These are phyloP conservation scores for Colletotrichum tofieldiae DNA, from an alignment of 2,329 filamentous ascomycete species.

Conservation along the genomic window DNA sequence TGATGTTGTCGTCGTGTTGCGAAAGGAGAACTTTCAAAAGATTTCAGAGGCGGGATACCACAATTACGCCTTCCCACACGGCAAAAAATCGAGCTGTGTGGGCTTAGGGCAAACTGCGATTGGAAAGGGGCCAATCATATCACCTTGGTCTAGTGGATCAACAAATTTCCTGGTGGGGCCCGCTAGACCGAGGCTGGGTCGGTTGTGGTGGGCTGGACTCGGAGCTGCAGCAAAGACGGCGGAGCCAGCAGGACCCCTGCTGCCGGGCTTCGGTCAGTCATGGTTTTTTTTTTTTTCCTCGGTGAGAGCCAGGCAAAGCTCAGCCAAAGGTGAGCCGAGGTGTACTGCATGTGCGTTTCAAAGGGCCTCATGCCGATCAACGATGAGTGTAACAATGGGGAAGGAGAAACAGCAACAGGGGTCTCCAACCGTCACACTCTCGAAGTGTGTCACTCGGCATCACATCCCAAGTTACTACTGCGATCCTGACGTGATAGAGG, in stretches of 20 bases:
- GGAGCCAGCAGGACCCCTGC: not conserved
- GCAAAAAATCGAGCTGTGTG: conserved; percentile 29
- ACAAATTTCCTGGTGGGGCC: not conserved
- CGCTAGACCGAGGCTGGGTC: not conserved
- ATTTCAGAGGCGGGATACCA: conserved; percentile 9
- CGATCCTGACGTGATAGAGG: not conserved
- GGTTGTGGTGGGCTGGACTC: not conserved
- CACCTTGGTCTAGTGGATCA: not conserved
- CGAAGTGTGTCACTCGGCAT: not conserved
- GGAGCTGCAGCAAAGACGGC: conserved; percentile 1
- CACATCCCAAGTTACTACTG: too few species aligned
- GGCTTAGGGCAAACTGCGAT: conserved; percentile 20
- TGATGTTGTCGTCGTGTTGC: conserved; percentile 52
- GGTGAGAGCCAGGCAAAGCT: not conserved
- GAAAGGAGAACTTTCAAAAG: conserved; percentile 32
- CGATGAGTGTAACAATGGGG: not conserved
- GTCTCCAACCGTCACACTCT: too few species aligned
- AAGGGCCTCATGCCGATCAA: not conserved
- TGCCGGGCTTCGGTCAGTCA: not conserved
- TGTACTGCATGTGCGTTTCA: not conserved
- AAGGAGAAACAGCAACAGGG: too few species aligned
- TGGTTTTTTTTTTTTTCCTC: not conserved
- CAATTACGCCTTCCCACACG: conserved; percentile 19
- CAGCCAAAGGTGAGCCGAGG: not conserved
- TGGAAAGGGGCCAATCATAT: not conserved